These are phyloP conservation scores for Scheffersomyces parashehatae DNA, from an alignment of 1,139 yeast genomes.

Conservation along the genomic window DNA sequence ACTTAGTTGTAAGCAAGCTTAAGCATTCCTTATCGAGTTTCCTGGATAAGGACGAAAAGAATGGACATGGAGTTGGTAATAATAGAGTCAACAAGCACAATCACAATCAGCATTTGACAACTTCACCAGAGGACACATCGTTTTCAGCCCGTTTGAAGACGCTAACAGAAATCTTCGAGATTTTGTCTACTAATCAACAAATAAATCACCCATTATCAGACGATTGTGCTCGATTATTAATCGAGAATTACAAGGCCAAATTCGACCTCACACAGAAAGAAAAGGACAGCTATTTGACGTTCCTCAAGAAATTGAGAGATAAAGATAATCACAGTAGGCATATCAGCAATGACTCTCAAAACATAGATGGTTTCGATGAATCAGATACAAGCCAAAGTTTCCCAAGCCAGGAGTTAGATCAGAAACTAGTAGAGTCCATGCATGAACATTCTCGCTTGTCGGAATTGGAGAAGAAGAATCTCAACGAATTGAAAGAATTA, in stretches of 20 bases:
- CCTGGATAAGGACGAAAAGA: slow-evolving; percentile 6
- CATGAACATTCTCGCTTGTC: slow-evolving; percentile 38
- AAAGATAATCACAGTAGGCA: slow-evolving; percentile 13
- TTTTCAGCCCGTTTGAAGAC: slow-evolving; percentile 15
- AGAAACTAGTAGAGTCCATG: slow-evolving; percentile 42
- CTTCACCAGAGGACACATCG: slow-evolving; percentile 5
- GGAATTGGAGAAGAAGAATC: slow-evolving; percentile 34
- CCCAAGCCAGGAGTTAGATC: slow-evolving; percentile 21
- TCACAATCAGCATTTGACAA: slow-evolving; percentile 9
- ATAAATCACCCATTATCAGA: slow-evolving; percentile 87
- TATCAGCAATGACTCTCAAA: too few species aligned
- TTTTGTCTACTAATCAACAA: slow-evolving; percentile 60
- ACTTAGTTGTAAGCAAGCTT: slow-evolving; percentile 30
- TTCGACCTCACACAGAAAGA: slow-evolving; percentile 77
- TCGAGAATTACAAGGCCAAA: slow-evolving; percentile 66
- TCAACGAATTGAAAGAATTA: slow-evolving; percentile 45
- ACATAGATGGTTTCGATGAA: slow-evolving; percentile 23
- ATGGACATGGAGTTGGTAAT: too few species aligned
- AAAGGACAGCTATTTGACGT: slow-evolving; percentile 74
- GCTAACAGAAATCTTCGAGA: slow-evolving; percentile 57
- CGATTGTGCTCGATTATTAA: slow-evolving; percentile 74
- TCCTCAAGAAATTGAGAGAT: slow-evolving; percentile 64
- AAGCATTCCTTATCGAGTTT: slow-evolving; percentile 8
- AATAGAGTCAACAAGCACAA: slow-evolving; percentile 5
- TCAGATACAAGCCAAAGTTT: slow-evolving; percentile 9